These are phyloP conservation scores for Wickerhamomyces ciferrii DNA, from an alignment of 805 yeast species.

Conservation along the genomic window DNA sequence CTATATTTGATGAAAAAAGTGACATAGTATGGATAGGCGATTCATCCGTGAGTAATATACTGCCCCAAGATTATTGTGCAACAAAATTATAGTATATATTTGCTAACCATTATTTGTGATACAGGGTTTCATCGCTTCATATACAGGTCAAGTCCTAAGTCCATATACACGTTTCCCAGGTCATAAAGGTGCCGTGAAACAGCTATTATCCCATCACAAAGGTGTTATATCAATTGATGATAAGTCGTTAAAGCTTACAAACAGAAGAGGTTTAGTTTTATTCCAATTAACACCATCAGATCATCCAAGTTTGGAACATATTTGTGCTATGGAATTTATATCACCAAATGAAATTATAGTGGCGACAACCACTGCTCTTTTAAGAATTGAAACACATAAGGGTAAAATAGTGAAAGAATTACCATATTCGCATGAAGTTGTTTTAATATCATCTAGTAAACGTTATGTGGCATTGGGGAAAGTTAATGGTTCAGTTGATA, in stretches of 20 bases:
- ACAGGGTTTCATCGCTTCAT: conserved; percentile 35
- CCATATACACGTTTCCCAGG: conserved; percentile 57
- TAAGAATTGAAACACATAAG: conserved; percentile 37
- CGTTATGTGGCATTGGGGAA: conserved; percentile 56
- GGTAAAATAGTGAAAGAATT: conserved; percentile 30
- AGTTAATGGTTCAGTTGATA: conserved; percentile 54
- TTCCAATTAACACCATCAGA: conserved; percentile 25
- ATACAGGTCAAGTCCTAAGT: conserved; percentile 39
- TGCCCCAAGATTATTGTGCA: no score
- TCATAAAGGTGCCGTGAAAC: conserved; percentile 43
- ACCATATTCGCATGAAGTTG: conserved; percentile 38
- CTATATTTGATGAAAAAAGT: conserved; percentile 62
- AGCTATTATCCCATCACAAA: conserved; percentile 46
- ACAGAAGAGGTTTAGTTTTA: conserved; percentile 49
- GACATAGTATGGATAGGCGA: conserved; percentile 89
- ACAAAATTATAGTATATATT: background rate
- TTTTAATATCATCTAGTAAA: conserved; percentile 42
- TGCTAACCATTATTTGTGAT: background rate
- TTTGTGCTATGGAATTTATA: conserved; percentile 24
- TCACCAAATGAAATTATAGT: conserved; percentile 39
- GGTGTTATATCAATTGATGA: conserved; percentile 56
- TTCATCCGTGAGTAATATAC: conserved; percentile 37
- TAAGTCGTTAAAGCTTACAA: conserved; percentile 45
- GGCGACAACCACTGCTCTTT: conserved; percentile 35
- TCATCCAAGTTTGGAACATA: conserved; percentile 26